Percentiles rank a stretch among this genome's conserved stretches.
phyloP scores from a whole-genome alignment of 208 protist species.

The Leptomonas pyrrhocoris region DNA sequence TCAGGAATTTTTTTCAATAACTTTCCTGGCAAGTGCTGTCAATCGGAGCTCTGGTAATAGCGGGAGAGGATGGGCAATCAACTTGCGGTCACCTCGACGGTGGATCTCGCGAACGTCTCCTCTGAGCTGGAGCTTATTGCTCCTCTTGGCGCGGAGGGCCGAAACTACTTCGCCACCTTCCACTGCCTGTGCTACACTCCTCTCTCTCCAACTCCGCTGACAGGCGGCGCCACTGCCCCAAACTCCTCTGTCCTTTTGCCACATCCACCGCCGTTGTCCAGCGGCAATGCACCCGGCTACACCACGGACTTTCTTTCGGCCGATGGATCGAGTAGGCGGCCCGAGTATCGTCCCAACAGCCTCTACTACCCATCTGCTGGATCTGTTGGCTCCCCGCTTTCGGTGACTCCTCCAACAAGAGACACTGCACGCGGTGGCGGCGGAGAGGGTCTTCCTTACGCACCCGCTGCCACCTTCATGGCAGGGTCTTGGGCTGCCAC shows the following conservation, averaged over 20 bases:
- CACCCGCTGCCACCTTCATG: too few relatives aligned
- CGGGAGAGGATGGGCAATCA: constrained; percentile 74
- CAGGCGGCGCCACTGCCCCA: too few relatives aligned
- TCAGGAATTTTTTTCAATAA: too few relatives aligned
- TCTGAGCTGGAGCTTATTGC: constrained; percentile 48
- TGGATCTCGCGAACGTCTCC: constrained; percentile 70
- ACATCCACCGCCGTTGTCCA: neutral
- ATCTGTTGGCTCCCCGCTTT: neutral
- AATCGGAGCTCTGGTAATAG: neutral
- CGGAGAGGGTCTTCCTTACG: neutral
- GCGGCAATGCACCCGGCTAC: constrained; percentile 11
- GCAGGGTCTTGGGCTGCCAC: too few relatives aligned
- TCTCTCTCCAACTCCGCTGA: neutral
- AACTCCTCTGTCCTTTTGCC: neutral
- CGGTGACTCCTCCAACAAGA: neutral
- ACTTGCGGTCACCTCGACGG: constrained; percentile 53
- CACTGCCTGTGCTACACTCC: constrained; percentile 44
- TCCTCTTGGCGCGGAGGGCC: constrained; percentile 55
- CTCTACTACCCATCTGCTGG: constrained; percentile 15
- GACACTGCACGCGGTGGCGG: neutral
- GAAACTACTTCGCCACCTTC: constrained; percentile 73
- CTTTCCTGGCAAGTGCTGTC: too few relatives aligned
- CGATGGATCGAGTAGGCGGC: neutral
- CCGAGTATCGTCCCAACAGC: constrained; percentile 10
- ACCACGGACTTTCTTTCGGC: constrained; percentile 16